These are phyloP conservation scores for Triticum turgidum DNA, from an alignment of 176 grass and related monocot species.

Conservation along the genomic window DNA sequence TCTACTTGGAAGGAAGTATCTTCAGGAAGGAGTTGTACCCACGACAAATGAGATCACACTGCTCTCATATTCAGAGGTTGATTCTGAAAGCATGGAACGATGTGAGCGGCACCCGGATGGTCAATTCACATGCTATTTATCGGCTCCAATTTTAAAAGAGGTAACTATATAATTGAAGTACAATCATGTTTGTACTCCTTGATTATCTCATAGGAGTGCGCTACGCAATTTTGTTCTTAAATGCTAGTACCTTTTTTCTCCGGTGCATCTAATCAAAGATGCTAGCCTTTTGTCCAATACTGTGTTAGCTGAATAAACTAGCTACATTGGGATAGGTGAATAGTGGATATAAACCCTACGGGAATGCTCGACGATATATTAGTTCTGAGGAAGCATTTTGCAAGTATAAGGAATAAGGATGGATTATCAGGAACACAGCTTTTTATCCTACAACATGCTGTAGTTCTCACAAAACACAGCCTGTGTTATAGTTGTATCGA, in stretches of 20 bases:
- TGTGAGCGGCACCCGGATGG: conserved; percentile 91
- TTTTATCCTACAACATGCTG: background rate
- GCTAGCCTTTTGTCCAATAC: background rate
- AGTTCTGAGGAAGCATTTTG: conserved; percentile 2
- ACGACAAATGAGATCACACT: conserved; percentile 93
- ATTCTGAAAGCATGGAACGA: conserved; percentile 66
- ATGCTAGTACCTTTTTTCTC: background rate
- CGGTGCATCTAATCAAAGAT: background rate
- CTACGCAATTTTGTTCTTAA: background rate
- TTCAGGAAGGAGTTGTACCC: conserved; percentile 90
- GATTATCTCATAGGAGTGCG: conserved; percentile 9
- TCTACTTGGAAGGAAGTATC: conserved; percentile 82
- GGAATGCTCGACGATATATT: conserved; percentile 19
- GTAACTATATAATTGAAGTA: conserved; percentile 54
- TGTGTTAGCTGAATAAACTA: conserved; percentile 7
- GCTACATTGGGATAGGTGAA: background rate
- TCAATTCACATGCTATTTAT: conserved; percentile 90
- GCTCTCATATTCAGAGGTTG: conserved; percentile 77
- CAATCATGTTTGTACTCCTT: conserved; percentile 5
- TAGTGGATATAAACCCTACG: background rate
- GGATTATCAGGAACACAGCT: conserved; percentile 15
- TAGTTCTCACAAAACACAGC: background rate
- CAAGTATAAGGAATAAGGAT: background rate
- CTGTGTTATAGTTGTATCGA: conserved; percentile 1
- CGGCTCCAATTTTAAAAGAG: conserved; percentile 83